These are phyloP conservation scores for Nitzschia putrida DNA, from an alignment of 108 stramenopile genomes.

Conservation along the genomic window DNA sequence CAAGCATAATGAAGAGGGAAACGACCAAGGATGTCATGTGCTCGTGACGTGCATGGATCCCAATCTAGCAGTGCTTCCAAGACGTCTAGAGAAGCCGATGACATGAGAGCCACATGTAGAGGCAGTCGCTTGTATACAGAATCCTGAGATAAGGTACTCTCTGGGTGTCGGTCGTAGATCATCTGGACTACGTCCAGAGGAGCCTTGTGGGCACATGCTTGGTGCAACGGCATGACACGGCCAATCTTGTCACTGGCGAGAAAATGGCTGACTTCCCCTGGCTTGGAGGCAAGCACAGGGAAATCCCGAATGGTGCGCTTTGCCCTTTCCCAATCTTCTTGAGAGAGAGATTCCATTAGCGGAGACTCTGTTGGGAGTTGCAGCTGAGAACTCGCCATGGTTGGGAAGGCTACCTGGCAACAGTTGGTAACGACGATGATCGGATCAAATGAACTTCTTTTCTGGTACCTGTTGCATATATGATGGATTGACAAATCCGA, in stretches of 20 bases:
- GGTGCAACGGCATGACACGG: conserved; percentile 4
- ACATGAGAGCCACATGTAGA: conserved; percentile 23
- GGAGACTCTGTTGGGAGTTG: not conserved
- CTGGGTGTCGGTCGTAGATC: not conserved
- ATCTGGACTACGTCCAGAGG: conserved; percentile 6
- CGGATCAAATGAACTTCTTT: too few relatives aligned
- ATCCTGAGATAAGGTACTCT: not conserved
- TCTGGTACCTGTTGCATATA: too few relatives aligned
- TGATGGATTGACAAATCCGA: too few relatives aligned
- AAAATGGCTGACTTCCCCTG: not conserved
- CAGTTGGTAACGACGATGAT: too few relatives aligned
- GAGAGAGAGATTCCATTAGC: not conserved
- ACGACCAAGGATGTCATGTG: conserved; percentile 14
- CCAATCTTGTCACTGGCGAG: not conserved
- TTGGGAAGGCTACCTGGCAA: too few relatives aligned
- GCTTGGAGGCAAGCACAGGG: not conserved
- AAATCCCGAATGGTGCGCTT: not conserved
- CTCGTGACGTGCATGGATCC: not conserved
- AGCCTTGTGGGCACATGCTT: conserved; percentile 2
- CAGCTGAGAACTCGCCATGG: too few relatives aligned
- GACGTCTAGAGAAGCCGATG: not conserved
- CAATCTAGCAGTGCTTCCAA: conserved; percentile 1
- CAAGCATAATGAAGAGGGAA: conserved; percentile 26
- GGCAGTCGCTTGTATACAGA: conserved; percentile 21
- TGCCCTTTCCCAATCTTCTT: conserved; percentile 5